These are phyloP conservation scores for Daphne laureola DNA, from an alignment of 441 rosid genomes.

Conservation along the genomic window DNA sequence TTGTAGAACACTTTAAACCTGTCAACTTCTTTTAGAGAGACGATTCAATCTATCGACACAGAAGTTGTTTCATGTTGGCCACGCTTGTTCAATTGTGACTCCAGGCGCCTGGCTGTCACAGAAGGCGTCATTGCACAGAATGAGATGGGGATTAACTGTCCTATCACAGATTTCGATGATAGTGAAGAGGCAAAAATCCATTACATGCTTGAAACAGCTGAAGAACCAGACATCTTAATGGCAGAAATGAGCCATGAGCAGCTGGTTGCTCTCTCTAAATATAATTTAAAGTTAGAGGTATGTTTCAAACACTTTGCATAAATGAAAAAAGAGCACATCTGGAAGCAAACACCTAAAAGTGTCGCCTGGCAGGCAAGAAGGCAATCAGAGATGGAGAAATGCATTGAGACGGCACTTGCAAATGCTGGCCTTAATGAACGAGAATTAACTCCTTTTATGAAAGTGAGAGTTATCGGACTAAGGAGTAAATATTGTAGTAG, in stretches of 20 bases:
- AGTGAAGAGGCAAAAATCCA: conserved; percentile 81
- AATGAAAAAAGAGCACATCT: conserved; percentile 5
- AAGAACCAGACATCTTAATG: conserved; percentile 93
- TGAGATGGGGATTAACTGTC: conserved; percentile 35
- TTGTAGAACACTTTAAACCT: neutral
- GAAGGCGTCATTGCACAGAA: conserved; percentile 68
- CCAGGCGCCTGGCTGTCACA: conserved; percentile 56
- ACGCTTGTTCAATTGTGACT: conserved; percentile 15
- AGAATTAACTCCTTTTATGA: conserved; percentile 82
- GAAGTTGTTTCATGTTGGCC: too few relatives aligned
- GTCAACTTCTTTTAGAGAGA: too few relatives aligned
- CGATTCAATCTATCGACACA: too few relatives aligned
- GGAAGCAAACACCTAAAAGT: conserved; percentile 19
- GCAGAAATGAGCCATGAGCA: conserved; percentile 95
- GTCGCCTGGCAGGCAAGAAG: conserved; percentile 43
- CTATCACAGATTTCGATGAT: conserved; percentile 48
- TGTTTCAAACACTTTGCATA: conserved; percentile 15
- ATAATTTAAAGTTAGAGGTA: conserved; percentile 76
- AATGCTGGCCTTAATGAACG: conserved; percentile 69
- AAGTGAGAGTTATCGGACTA: conserved; percentile 82
- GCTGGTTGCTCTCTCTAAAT: conserved; percentile 54
- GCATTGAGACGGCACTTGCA: conserved; percentile 57
- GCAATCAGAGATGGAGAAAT: conserved; percentile 54
- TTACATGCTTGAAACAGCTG: conserved; percentile 67
- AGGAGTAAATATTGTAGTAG: conserved; percentile 27